Percentiles rank a stretch among this genome's conserved stretches.
These are phyloP conservation scores for Ascomycota sp. DNA, from an alignment of 2,329 filamentous ascomycete genomes.

Conservation along the genomic window DNA sequence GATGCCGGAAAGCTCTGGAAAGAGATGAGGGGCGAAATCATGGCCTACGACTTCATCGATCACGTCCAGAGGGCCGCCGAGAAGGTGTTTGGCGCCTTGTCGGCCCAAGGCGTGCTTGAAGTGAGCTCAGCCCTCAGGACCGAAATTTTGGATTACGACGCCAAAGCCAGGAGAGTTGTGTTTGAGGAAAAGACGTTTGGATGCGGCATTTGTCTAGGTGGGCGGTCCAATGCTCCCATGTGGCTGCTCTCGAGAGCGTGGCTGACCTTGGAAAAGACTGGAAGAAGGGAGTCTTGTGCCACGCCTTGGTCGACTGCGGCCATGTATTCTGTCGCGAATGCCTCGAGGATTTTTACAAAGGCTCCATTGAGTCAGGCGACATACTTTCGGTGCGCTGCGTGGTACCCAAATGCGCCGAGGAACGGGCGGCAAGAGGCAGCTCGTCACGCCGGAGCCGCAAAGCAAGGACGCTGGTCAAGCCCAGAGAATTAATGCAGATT, in stretches of 20 bases:
- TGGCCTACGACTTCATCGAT: constrained; percentile 44
- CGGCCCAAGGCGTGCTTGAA: constrained; percentile 24
- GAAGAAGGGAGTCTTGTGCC: constrained; percentile 68
- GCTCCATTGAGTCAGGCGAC: constrained; percentile 70
- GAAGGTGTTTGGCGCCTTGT: constrained; percentile 36
- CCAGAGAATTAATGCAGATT: constrained; percentile 67
- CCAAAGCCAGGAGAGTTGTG: constrained; percentile 47
- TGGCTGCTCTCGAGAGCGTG: background rate
- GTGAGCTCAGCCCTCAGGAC: constrained; percentile 41
- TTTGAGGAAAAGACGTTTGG: constrained; percentile 76
- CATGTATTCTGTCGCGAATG: constrained; percentile 88
- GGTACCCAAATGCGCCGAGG: constrained; percentile 56
- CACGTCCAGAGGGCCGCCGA: constrained; percentile 38
- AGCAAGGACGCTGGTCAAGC: constrained; percentile 48
- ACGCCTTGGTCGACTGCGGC: constrained; percentile 62
- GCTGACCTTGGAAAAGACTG: constrained; percentile 35
- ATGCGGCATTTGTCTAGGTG: constrained; percentile 64
- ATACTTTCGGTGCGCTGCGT: constrained; percentile 63
- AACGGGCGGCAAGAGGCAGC: constrained; percentile 18
- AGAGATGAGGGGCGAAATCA: constrained; percentile 35
- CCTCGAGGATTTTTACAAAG: constrained; percentile 74
- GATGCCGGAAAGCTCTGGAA: constrained; percentile 38
- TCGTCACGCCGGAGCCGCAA: constrained; percentile 20
- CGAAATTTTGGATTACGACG: constrained; percentile 58
- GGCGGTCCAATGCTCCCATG: background rate